These are phyloP conservation scores for Hsuehochloa calcarea DNA, from an alignment of 176 grass and related monocot species.

Conservation along the genomic window DNA sequence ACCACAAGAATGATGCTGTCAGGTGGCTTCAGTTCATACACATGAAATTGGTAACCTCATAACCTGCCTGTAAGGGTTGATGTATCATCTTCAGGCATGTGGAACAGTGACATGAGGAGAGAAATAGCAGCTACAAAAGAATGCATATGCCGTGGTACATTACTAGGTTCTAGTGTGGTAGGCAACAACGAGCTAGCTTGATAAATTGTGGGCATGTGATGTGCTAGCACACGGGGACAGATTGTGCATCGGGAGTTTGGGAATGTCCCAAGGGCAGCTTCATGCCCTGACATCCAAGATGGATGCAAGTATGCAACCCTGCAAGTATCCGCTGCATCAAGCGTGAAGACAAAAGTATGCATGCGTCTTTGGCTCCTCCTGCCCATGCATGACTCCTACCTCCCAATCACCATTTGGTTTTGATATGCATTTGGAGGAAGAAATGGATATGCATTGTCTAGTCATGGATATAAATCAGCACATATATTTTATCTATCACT, in stretches of 20 bases:
- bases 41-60: slow-evolving; percentile 1
- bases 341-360: neutral
- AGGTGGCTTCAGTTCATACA: slow-evolving; percentile 1
- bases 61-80: neutral
- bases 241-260: slow-evolving; percentile 25
- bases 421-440: neutral
- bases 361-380: slow-evolving; percentile 11
- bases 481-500: neutral
- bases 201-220: slow-evolving; percentile 16
- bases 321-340: slow-evolving; percentile 32
- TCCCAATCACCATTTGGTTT: neutral
- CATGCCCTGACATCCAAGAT: neutral
- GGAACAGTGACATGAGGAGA: slow-evolving; percentile 24
- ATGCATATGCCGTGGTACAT: neutral
- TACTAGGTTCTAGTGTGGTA: slow-evolving; percentile 15
- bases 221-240: slow-evolving; percentile 24
- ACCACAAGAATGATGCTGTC: slow-evolving; percentile 24
- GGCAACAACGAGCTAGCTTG: neutral
- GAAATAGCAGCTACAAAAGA: neutral
- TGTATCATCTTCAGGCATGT: slow-evolving; percentile 17
- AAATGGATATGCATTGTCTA: neutral
- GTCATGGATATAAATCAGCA: neutral
- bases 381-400: slow-evolving; percentile 11
- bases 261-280: slow-evolving; percentile 10
- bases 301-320: slow-evolving; percentile 22